phyloP scores from a whole-genome alignment of 1,284 basidiomycete species.

The Erythrobasidium hasegawianum region DNA sequence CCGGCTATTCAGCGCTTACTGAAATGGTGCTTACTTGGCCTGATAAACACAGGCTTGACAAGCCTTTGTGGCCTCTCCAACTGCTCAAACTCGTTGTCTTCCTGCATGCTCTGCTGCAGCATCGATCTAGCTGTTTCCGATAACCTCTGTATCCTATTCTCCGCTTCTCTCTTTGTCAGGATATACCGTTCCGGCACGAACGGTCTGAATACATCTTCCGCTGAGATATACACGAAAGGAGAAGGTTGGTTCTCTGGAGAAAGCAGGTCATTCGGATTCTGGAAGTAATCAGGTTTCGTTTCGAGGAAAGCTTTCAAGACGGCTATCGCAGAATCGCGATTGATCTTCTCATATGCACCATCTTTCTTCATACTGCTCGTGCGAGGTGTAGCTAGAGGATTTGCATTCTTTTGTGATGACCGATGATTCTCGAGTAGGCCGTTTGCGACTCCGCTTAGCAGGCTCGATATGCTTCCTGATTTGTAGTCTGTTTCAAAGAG shows the following conservation, averaged over 20 bases:
- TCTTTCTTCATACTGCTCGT: slow-evolving; percentile 40
- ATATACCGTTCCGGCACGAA: slow-evolving; percentile 80
- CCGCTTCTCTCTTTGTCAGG: slow-evolving; percentile 83
- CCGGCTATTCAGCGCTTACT: too few relatives aligned
- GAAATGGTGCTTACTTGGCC: slow-evolving; percentile 78
- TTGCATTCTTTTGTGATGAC: slow-evolving; percentile 44
- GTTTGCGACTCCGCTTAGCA: slow-evolving; percentile 56
- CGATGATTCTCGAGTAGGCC: slow-evolving; percentile 45
- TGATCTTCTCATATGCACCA: slow-evolving; percentile 71
- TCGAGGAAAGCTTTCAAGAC: slow-evolving; percentile 69
- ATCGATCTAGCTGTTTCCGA: slow-evolving; percentile 17
- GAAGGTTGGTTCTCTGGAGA: slow-evolving; percentile 32
- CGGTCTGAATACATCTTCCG: slow-evolving; percentile 86
- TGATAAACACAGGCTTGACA: slow-evolving; percentile 67
- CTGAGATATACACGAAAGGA: slow-evolving; percentile 89
- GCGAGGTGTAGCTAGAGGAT: slow-evolving; percentile 38
- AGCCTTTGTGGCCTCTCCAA: slow-evolving; percentile 31
- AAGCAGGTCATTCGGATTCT: background rate
- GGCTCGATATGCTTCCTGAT: slow-evolving; percentile 59
- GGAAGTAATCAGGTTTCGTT: slow-evolving; percentile 49
- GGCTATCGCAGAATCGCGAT: slow-evolving; percentile 82
- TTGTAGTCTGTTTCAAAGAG: slow-evolving; percentile 88
- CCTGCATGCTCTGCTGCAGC: slow-evolving; percentile 7
- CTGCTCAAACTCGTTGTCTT: slow-evolving; percentile 23
- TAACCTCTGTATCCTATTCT: slow-evolving; percentile 57